A percentile compares a stretch with the other conserved stretches of the same genome.
phyloP scores from a whole-genome alignment of 179 eudicot species.

The Patellifolia procumbens region DNA sequence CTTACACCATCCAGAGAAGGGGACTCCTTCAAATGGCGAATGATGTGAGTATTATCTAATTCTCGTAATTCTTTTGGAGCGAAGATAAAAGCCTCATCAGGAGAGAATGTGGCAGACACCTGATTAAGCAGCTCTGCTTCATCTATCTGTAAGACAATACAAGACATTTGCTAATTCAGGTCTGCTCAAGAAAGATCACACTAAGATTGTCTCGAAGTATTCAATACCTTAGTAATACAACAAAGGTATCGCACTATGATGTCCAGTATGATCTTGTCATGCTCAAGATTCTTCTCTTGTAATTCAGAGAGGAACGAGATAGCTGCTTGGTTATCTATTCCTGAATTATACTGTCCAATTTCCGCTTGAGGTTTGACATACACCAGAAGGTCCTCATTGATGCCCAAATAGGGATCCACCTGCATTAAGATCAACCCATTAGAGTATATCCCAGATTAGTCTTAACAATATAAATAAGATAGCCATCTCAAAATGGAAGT shows the following conservation, averaged over 20 bases:
- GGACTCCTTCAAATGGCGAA: constrained; percentile 50
- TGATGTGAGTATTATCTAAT: constrained; percentile 51
- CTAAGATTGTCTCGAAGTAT: not conserved
- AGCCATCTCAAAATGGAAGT: not conserved
- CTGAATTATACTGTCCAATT: constrained; percentile 52
- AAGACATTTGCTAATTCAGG: not conserved
- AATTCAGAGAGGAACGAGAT: constrained; percentile 40
- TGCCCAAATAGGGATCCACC: constrained; percentile 73
- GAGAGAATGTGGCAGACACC: constrained; percentile 64
- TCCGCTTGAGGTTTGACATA: constrained; percentile 58
- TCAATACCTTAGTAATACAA: constrained; percentile 50
- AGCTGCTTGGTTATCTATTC: constrained; percentile 61
- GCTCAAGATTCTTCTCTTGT: constrained; percentile 46
- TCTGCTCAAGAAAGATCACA: not conserved
- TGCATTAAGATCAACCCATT: constrained; percentile 30
- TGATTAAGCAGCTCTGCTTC: constrained; percentile 59
- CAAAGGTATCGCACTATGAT: constrained; percentile 51
- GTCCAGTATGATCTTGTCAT: constrained; percentile 47
- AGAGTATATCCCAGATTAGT: not conserved
- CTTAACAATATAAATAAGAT: no score
- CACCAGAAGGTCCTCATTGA: constrained; percentile 73
- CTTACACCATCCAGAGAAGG: constrained; percentile 70
- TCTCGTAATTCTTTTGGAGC: constrained; percentile 61
- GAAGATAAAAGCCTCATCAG: constrained; percentile 85
- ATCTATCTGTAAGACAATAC: constrained; percentile 48